Evolutionary conservation across 2,329 filamentous ascomycete genomes (phyloP).

Genomic region (Incumbomyces delicatus): DNA sequence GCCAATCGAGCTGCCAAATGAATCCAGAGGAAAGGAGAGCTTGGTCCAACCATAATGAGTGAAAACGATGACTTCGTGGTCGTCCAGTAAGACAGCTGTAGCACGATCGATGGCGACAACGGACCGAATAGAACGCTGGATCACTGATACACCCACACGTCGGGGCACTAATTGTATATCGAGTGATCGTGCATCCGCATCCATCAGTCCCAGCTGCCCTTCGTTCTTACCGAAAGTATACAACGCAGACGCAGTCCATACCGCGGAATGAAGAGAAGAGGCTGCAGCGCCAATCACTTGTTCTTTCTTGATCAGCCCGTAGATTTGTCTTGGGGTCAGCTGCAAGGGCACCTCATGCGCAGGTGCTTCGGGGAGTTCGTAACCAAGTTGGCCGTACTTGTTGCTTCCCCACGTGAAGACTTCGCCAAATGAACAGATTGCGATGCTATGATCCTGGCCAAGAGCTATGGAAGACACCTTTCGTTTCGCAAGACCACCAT

Average conservation of each 20-base stretch:
- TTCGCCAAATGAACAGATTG: conserved; percentile 74
- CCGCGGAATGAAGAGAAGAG: conserved; percentile 83
- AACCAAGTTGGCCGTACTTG: conserved; percentile 74
- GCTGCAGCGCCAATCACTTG: conserved; percentile 71
- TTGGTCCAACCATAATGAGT: conserved; percentile 95
- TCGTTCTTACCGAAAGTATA: conserved; percentile 95
- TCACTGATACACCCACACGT: conserved; percentile 77
- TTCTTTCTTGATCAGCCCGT: conserved; percentile 84
- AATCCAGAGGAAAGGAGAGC: conserved; percentile 69
- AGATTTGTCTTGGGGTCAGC: conserved; percentile 73
- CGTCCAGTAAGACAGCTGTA: conserved; percentile 74
- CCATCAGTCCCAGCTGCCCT: conserved; percentile 86
- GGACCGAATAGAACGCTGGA: conserved; percentile 60
- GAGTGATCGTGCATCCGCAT: conserved; percentile 85
- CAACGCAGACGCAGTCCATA: conserved; percentile 68
- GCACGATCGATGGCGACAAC: conserved; percentile 85
- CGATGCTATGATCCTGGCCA: conserved; percentile 84
- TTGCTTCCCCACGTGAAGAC: conserved; percentile 94
- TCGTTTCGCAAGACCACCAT: conserved; percentile 61
- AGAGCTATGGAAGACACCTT: conserved; percentile 69
- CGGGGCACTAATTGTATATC: conserved; percentile 73
- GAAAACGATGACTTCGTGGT: conserved; percentile 84
- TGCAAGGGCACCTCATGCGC: conserved; percentile 76
- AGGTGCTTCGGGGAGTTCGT: conserved; percentile 54
- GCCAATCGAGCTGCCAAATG: conserved; percentile 60